A percentile compares a stretch with the other conserved stretches of the same genome.
Evolutionary conservation across 352 stramenopile genomes (phyloP).

Genomic region (Pythium sp.): DNA sequence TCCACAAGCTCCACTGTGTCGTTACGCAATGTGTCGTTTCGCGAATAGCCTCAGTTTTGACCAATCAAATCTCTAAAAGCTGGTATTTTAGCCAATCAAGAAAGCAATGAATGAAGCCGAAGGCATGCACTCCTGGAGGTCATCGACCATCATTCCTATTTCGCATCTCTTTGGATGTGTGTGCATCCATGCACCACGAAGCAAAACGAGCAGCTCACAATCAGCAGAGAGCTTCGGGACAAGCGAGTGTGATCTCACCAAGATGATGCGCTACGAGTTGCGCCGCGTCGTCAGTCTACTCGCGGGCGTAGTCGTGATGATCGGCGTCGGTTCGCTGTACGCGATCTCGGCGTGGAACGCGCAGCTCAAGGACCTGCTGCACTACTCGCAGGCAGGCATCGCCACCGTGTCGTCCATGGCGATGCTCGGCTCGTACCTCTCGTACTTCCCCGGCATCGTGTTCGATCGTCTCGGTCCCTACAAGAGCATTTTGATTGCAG

Average conservation of each 20-base stretch:
- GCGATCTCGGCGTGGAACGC: slow-evolving; percentile 82
- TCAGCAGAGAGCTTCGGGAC: background rate
- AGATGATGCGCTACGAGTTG: slow-evolving; percentile 17
- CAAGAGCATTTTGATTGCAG: slow-evolving; percentile 53
- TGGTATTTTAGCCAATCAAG: background rate
- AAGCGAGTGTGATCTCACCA: background rate
- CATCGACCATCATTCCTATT: background rate
- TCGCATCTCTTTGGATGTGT: background rate
- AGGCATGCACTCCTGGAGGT: background rate
- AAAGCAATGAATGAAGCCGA: background rate
- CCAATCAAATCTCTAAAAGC: background rate
- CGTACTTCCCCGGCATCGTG: slow-evolving; percentile 62
- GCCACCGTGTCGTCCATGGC: slow-evolving; percentile 72
- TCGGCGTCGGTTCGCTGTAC: slow-evolving; percentile 75
- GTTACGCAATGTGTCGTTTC: background rate
- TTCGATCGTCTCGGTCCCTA: slow-evolving; percentile 70
- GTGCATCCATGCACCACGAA: background rate
- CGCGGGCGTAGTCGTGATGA: slow-evolving; percentile 62
- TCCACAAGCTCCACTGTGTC: background rate
- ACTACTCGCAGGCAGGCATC: slow-evolving; percentile 74
- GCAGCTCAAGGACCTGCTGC: slow-evolving; percentile 72
- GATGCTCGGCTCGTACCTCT: slow-evolving; percentile 75
- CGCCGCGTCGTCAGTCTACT: slow-evolving; percentile 44
- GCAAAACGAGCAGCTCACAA: background rate
- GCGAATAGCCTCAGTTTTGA: background rate